Conservation (phyloP, 371 early-diverging fungal genomes). For the Cokeromyces recurvatus region DNA sequence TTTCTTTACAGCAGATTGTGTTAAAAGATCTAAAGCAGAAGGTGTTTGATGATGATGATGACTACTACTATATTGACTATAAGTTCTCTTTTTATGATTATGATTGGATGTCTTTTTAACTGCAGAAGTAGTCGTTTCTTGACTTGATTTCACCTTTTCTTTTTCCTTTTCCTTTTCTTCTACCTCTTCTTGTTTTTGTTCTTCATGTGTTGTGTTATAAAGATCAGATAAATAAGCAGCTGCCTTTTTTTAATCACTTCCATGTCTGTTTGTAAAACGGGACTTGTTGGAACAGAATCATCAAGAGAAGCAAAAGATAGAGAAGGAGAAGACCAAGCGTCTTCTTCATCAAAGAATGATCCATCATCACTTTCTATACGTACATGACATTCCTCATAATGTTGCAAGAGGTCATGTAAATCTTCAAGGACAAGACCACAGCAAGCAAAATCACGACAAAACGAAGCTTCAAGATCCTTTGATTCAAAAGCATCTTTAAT, state of each 20-base stretch:
- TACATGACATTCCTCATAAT: slow-evolving; percentile 91
- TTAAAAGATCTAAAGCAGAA: slow-evolving; percentile 23
- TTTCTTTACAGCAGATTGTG: slow-evolving; percentile 33
- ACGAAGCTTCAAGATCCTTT: slow-evolving; percentile 77
- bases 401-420: slow-evolving; percentile 88
- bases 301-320: slow-evolving; percentile 17
- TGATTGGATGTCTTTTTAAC: slow-evolving; percentile 1
- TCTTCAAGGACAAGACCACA: slow-evolving; percentile 79
- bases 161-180: neutral
- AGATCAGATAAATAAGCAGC: slow-evolving; percentile 26
- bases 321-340: slow-evolving; percentile 23
- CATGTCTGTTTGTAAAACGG: neutral
- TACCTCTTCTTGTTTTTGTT: neutral
- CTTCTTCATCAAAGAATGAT: slow-evolving; percentile 23
- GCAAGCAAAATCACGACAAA: slow-evolving; percentile 89
- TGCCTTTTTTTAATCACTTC: neutral
- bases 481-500: slow-evolving; percentile 66
- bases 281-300: slow-evolving; percentile 5
- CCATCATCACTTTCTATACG: slow-evolving; percentile 72
- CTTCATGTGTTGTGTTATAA: slow-evolving; percentile 8
- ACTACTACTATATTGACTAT: slow-evolving; percentile 10
- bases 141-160: neutral
- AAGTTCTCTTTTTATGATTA: slow-evolving; percentile 25
- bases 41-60: no score
- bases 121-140: neutral